Percentiles rank a stretch among this genome's conserved stretches.
phyloP scores from a whole-genome alignment of 257 asterid genomes.

The Rhazya stricta region DNA sequence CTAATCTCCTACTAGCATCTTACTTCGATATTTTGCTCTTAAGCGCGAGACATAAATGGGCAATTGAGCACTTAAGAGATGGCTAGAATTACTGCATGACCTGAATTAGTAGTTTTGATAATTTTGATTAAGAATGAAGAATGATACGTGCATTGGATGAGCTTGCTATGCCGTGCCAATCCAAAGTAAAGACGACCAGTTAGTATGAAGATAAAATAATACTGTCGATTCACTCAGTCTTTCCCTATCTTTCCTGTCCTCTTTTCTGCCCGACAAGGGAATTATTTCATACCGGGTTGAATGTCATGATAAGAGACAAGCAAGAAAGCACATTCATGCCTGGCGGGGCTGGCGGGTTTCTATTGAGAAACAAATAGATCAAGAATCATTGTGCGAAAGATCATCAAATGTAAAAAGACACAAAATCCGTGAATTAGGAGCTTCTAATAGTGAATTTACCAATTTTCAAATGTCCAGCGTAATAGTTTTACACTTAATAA shows the following conservation, averaged over 20 bases:
- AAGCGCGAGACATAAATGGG: not conserved
- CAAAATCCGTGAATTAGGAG: too few species aligned
- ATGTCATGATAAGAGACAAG: constrained; percentile 20
- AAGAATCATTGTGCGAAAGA: too few species aligned
- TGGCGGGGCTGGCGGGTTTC: too few species aligned
- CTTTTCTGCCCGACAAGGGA: constrained; percentile 21
- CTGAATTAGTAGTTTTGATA: not conserved
- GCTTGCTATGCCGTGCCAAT: not conserved
- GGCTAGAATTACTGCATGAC: not conserved
- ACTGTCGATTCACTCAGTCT: not conserved
- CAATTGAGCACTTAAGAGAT: not conserved
- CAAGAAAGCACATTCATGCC: constrained; percentile 17
- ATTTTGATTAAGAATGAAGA: not conserved
- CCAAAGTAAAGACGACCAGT: not conserved
- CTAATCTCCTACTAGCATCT: not conserved
- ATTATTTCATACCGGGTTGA: constrained; percentile 17
- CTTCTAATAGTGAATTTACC: too few species aligned
- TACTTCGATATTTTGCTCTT: not conserved
- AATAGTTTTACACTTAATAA: too few species aligned
- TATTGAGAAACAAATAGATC: too few species aligned
- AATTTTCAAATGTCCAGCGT: too few species aligned
- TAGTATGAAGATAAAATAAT: constrained; percentile 5
- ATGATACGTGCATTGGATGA: not conserved
- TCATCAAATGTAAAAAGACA: too few species aligned
- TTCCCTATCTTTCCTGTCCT: constrained; percentile 11